Evolutionary conservation across 2,329 filamentous ascomycete species (phyloP).

Genomic region (Cladosporium sp.): DNA sequence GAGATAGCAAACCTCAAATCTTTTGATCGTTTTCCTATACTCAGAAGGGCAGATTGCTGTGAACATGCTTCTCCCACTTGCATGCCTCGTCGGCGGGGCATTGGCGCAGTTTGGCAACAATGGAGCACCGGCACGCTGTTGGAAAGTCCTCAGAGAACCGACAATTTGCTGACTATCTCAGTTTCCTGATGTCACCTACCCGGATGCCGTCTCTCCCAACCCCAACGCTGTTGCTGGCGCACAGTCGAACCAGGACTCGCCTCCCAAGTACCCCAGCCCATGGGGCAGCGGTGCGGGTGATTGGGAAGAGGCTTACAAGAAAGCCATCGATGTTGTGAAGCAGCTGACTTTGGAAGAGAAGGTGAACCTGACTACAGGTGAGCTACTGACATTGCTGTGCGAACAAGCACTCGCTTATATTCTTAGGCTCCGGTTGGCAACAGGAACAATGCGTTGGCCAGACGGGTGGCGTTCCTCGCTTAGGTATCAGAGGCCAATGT

Average conservation of each 20-base stretch:
- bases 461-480: conserved; percentile 60
- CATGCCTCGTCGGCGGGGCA: conserved; percentile 6
- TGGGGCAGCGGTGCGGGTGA: conserved; percentile 42
- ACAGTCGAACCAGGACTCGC: conserved; percentile 22
- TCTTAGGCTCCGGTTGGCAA: conserved; percentile 51
- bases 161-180: conserved; percentile 8
- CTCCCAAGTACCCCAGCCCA: conserved; percentile 27
- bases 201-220: conserved; percentile 22
- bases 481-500: conserved; percentile 70
- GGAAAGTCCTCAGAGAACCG: conserved; percentile 4
- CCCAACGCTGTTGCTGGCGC: conserved; percentile 23
- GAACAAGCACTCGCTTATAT: conserved; percentile 15
- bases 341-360: conserved; percentile 32
- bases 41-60: not conserved
- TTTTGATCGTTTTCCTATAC: not conserved
- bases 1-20: not conserved
- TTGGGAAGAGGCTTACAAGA: conserved; percentile 28
- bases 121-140: conserved; percentile 14
- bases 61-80: conserved; percentile 12
- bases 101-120: conserved; percentile 13
- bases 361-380: conserved; percentile 35
- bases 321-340: conserved; percentile 28
- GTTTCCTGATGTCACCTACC: conserved; percentile 26
- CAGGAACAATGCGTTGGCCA: conserved; percentile 75
- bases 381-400: conserved; percentile 23